Evolutionary conservation across 495 filamentous ascomycete genomes (phyloP).

Genomic region (Penicillium pancosmium): DNA sequence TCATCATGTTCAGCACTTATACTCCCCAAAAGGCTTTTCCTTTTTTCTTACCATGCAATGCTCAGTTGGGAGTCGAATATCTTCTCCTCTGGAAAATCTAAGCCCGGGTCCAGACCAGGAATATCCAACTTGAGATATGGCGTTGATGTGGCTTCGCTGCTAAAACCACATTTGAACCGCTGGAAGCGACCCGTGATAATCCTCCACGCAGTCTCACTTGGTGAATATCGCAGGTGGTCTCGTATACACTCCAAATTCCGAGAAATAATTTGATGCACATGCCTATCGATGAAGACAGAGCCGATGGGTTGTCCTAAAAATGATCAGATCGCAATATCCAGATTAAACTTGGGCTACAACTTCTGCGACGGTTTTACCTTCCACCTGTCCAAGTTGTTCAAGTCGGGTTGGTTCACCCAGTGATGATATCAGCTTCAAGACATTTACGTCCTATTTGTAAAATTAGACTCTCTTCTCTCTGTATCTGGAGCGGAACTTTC

Average conservation of each 20-base stretch:
- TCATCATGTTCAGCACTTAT: not conserved
- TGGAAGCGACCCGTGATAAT: slow-evolving; percentile 45
- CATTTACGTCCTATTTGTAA: slow-evolving; percentile 37
- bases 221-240: slow-evolving; percentile 21
- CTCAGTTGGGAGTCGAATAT: slow-evolving; percentile 38
- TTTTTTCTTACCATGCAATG: slow-evolving; percentile 32
- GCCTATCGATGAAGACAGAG: slow-evolving; percentile 42
- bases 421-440: slow-evolving; percentile 34
- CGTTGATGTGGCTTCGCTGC: slow-evolving; percentile 27
- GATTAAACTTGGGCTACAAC: not conserved
- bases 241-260: slow-evolving; percentile 28
- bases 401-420: slow-evolving; percentile 33
- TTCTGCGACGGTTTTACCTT: slow-evolving; percentile 25
- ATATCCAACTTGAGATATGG: slow-evolving; percentile 36
- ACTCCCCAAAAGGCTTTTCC: not conserved
- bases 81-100: slow-evolving; percentile 27
- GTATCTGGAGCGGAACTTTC: not conserved
- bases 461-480: not conserved
- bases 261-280: slow-evolving; percentile 28
- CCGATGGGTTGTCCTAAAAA: slow-evolving; percentile 38
- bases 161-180: slow-evolving; percentile 43
- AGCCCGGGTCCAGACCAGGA: slow-evolving; percentile 24
- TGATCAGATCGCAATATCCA: not conserved
- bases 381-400: slow-evolving; percentile 42
- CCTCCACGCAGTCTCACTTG: slow-evolving; percentile 29